Evolutionary conservation across 1,139 yeast genomes (phyloP), one percentile per base, ranked within the genome.

Genomic region (Diutina scorzettiae): DNA sequence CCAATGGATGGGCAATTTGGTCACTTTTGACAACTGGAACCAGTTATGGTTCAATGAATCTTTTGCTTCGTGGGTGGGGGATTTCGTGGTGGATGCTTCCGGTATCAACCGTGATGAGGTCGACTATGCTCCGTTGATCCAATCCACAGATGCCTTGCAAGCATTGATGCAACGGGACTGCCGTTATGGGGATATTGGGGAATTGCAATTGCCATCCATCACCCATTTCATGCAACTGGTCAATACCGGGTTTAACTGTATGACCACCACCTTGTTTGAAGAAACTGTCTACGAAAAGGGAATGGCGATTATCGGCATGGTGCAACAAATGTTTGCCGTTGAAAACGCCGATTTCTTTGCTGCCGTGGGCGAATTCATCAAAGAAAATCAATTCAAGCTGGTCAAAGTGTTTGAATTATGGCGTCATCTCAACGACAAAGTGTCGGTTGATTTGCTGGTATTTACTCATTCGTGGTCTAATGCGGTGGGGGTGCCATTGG

Each of bases 1-100:
- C 54, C 89, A 81, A 59, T 82, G 86, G 85, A 59, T 82, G 41
- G 91, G 91, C 3, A 77, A 81, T 49, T 63, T 66, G 50, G 69
- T 81, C 1, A 65, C 83, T 0, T 80, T 81, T 51, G 81, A 78
- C 43, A 71, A 73, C 27, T 81, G 86, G 81, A 69, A 68, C 43
- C 66, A 71, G 51, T 60, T 81, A 36, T 81, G 91, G 89, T 63
- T 82, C 46, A 80, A 81, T 50, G 93, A 82, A 59, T 63, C 84
- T 2, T 77, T 81, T 60, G 89, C 91, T 0, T 80, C 89, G 0
- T 77, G 77, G 71, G 64, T 75, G 43, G 81, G 82, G 0, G 67
- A 72, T 49, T 62, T 64, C 44, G 55, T 71, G 2, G 55, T 75
- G 11, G 47, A 48, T 7, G 42, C 49, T 9, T 58, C 61, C 6